These are phyloP conservation scores for Aspergillus fumigatiaffinis DNA, from an alignment of 2,329 filamentous ascomycete species.

Conservation along the genomic window DNA sequence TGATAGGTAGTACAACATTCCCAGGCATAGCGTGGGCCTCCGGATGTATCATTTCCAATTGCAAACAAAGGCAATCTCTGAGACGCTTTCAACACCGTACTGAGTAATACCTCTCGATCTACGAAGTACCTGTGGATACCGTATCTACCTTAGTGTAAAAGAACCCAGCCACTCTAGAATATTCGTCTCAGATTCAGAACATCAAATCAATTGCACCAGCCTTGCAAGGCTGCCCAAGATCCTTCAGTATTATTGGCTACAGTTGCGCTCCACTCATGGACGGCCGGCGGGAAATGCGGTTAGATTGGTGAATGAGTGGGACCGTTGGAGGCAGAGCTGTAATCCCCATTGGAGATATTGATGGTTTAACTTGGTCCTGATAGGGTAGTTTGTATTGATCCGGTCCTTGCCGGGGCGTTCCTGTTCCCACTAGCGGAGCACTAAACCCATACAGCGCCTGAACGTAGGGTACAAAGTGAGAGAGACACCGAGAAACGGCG, in stretches of 20 bases:
- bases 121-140: too few relatives aligned
- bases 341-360: neutral
- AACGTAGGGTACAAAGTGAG: too few relatives aligned
- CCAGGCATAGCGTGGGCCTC: neutral
- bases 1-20: neutral
- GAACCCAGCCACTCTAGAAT: too few relatives aligned
- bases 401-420: too few relatives aligned
- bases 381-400: neutral
- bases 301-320: neutral
- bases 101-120: too few relatives aligned
- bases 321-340: neutral
- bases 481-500: neutral
- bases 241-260: neutral
- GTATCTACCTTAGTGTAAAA: neutral
- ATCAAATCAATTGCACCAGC: constrained; percentile 9
- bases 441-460: too few relatives aligned
- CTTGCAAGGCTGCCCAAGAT: constrained; percentile 20
- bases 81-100: neutral
- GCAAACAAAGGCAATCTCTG: neutral
- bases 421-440: too few relatives aligned
- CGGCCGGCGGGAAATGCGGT: neutral
- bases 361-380: neutral
- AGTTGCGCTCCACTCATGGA: neutral
- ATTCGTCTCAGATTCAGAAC: too few relatives aligned
- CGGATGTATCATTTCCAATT: neutral